These are phyloP conservation scores for Exserohilum rostratum DNA, from an alignment of 2,329 filamentous ascomycete genomes.

Conservation along the genomic window DNA sequence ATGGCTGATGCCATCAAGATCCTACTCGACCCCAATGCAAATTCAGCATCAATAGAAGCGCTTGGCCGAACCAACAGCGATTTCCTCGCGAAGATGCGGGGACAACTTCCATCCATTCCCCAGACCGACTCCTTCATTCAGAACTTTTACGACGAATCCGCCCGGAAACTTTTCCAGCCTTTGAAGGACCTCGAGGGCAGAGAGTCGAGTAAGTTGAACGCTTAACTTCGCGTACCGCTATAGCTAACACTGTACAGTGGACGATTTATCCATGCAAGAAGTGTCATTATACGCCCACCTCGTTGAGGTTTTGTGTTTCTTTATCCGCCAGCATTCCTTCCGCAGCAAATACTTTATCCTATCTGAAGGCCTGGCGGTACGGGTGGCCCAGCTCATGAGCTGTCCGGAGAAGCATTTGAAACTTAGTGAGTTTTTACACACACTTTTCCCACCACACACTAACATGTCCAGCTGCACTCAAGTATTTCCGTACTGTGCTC, in stretches of 20 bases:
- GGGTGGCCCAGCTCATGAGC: constrained; percentile 80
- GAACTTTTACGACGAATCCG: constrained; percentile 88
- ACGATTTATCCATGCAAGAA: constrained; percentile 78
- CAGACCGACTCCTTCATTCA: constrained; percentile 86
- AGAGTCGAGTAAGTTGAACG: constrained; percentile 54
- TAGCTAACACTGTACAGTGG: constrained; percentile 57
- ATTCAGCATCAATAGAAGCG: constrained; percentile 64
- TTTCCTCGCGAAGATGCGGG: constrained; percentile 67
- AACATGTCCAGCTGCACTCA: constrained; percentile 73
- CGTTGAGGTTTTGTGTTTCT: constrained; percentile 92
- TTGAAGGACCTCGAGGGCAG: constrained; percentile 78
- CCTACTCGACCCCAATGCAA: constrained; percentile 75
- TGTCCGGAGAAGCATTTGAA: constrained; percentile 91
- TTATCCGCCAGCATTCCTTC: constrained; percentile 85
- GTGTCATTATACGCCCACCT: constrained; percentile 90
- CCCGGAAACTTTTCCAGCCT: constrained; percentile 83
- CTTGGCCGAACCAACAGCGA: constrained; percentile 69
- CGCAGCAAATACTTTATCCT: constrained; percentile 89
- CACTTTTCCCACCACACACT: neutral
- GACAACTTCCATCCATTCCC: constrained; percentile 58
- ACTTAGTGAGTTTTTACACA: constrained; percentile 66
- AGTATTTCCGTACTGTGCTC: constrained; percentile 89
- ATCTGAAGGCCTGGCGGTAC: constrained; percentile 74
- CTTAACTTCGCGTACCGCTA: neutral
- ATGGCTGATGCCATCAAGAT: constrained; percentile 95